Evolutionary conservation across 352 stramenopile genomes (phyloP).

Genomic region (Pythium dissotocum): DNA sequence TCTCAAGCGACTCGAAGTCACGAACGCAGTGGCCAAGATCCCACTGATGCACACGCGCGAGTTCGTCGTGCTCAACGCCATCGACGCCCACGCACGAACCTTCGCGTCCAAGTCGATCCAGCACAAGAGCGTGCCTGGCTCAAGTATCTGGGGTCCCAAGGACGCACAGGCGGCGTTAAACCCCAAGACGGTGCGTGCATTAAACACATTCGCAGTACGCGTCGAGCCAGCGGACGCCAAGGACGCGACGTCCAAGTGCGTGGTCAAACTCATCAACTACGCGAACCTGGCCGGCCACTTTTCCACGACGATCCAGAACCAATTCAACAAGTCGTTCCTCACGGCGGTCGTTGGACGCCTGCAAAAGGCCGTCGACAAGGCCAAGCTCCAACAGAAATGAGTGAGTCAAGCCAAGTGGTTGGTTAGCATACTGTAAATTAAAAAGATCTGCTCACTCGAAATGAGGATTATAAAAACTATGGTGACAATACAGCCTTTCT

Average conservation of each 20-base stretch:
- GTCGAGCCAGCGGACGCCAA: slow-evolving; percentile 3
- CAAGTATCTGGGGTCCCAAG: slow-evolving; percentile 1
- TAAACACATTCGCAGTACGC: slow-evolving; percentile 27
- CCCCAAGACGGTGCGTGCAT: slow-evolving; percentile 7
- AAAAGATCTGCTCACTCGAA: neutral
- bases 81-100: slow-evolving; percentile 11
- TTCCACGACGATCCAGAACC: slow-evolving; percentile 21
- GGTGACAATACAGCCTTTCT: neutral
- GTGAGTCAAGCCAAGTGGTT: neutral
- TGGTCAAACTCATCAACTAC: slow-evolving; percentile 27
- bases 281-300: slow-evolving; percentile 22
- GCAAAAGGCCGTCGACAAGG: slow-evolving; percentile 28
- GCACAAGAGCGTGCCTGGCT: slow-evolving; percentile 16
- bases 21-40: slow-evolving; percentile 22
- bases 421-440: neutral
- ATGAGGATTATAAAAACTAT: neutral
- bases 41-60: slow-evolving; percentile 26
- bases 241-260: slow-evolving; percentile 6
- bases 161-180: neutral
- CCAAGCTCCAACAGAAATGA: neutral
- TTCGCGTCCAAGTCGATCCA: slow-evolving; percentile 32
- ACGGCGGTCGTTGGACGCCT: slow-evolving; percentile 22
- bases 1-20: slow-evolving; percentile 32
- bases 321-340: slow-evolving; percentile 29
- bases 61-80: slow-evolving; percentile 36